Evolutionary conservation across 2,329 filamentous ascomycete species (phyloP).

Genomic region (Akanthomyces uredinophilus): DNA sequence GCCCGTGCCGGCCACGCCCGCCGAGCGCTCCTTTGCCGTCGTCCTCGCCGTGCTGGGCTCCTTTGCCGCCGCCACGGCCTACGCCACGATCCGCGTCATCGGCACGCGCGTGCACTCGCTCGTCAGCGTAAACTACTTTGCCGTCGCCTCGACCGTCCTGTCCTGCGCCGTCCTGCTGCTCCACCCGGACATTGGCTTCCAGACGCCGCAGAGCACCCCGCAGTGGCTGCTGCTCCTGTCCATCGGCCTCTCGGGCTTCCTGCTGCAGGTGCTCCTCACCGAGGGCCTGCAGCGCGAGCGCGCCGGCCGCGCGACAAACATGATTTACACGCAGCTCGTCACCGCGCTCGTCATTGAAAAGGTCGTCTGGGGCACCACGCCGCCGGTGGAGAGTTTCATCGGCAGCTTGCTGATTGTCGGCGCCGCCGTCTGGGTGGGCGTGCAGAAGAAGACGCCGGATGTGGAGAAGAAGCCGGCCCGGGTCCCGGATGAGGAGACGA

Average conservation of each 20-base stretch:
- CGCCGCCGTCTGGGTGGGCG: slow-evolving; percentile 36
- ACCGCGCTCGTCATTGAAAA: slow-evolving; percentile 35
- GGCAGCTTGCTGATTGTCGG: slow-evolving; percentile 37
- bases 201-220: slow-evolving; percentile 24
- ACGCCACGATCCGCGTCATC: slow-evolving; percentile 69
- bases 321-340: slow-evolving; percentile 30
- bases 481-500: slow-evolving; percentile 32
- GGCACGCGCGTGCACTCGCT: slow-evolving; percentile 70
- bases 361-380: slow-evolving; percentile 39
- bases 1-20: slow-evolving; percentile 39
- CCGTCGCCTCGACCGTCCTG: slow-evolving; percentile 59
- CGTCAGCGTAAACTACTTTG: slow-evolving; percentile 75
- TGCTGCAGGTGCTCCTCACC: slow-evolving; percentile 74
- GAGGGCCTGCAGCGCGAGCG: slow-evolving; percentile 68
- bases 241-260: slow-evolving; percentile 66
- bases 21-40: slow-evolving; percentile 61
- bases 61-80: slow-evolving; percentile 62
- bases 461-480: slow-evolving; percentile 17
- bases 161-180: slow-evolving; percentile 54
- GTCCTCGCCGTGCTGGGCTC: slow-evolving; percentile 64
- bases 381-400: slow-evolving; percentile 32
- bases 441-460: slow-evolving; percentile 33
- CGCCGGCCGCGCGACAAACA: slow-evolving; percentile 28
- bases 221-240: slow-evolving; percentile 48
- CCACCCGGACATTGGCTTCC: slow-evolving; percentile 37